phyloP scores from a whole-genome alignment of 352 stramenopile genomes.

The Globisporangium uncinulatum region DNA sequence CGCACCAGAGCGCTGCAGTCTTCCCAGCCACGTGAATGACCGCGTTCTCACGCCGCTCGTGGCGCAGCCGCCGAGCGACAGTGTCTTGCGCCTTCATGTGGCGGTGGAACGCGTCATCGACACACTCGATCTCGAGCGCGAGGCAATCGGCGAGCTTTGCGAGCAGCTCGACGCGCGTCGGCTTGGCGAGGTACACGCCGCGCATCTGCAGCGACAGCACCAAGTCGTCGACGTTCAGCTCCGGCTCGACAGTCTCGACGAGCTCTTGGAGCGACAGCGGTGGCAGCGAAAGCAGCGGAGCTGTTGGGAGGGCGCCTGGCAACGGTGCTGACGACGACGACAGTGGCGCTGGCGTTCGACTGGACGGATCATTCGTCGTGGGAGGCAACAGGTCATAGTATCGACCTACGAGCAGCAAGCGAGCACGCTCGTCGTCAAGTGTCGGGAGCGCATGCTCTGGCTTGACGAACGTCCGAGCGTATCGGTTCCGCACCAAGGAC shows the following conservation, averaged over 20 bases:
- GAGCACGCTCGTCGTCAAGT: conserved; percentile 39
- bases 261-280: conserved; percentile 26
- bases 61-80: conserved; percentile 34
- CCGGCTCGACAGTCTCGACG: conserved; percentile 56
- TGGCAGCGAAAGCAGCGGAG: neutral
- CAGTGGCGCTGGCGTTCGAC: conserved; percentile 1
- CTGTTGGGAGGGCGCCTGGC: neutral
- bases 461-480: conserved; percentile 41
- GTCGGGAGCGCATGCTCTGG: conserved; percentile 24
- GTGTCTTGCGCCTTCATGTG: conserved; percentile 72
- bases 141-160: conserved; percentile 53
- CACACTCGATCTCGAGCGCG: conserved; percentile 59
- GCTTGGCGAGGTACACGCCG: conserved; percentile 50
- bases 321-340: neutral
- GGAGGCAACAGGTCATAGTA: conserved; percentile 44
- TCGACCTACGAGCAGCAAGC: conserved; percentile 34
- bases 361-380: conserved; percentile 2
- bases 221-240: conserved; percentile 61
- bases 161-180: conserved; percentile 49
- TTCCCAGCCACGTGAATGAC: conserved; percentile 28
- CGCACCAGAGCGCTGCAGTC: conserved; percentile 40
- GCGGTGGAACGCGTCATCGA: conserved; percentile 51
- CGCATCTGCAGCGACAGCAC: conserved; percentile 55
- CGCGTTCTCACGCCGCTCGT: conserved; percentile 39
- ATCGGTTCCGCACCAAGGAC: conserved; percentile 39